A percentile compares a stretch with the other conserved stretches of the same genome.
Evolutionary conservation across 495 filamentous ascomycete species (phyloP).

Genomic region (Penicillium goetzii): DNA sequence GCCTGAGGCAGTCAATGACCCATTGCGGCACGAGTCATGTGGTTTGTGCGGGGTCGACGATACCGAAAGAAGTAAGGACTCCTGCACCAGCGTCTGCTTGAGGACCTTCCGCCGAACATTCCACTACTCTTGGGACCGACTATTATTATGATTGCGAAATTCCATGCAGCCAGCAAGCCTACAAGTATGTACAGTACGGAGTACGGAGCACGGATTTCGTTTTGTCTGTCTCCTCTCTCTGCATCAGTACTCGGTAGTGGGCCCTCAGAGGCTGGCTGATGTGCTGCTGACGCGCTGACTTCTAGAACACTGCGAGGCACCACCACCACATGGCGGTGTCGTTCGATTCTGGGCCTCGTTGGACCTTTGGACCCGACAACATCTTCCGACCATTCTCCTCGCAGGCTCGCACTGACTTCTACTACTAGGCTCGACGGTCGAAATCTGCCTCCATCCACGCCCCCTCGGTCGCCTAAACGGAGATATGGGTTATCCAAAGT

Average conservation of each 20-base stretch:
- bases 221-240: background rate
- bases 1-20: background rate
- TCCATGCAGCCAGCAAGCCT: background rate
- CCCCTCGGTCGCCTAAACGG: background rate
- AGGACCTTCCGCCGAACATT: conserved; percentile 1
- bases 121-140: background rate
- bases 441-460: background rate
- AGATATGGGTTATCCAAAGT: background rate
- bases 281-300: conserved; percentile 5
- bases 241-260: background rate
- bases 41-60: conserved; percentile 11
- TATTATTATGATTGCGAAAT: background rate
- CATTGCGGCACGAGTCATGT: conserved; percentile 18
- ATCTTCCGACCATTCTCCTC: background rate
- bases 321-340: background rate
- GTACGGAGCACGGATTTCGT: background rate
- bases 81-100: background rate
- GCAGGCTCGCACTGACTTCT: background rate
- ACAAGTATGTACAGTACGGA: background rate
- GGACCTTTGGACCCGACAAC: background rate
- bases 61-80: conserved; percentile 3
- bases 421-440: background rate
- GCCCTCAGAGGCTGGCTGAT: background rate
- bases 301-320: conserved; percentile 7
- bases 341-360: conserved; percentile 3